Base-by-base conservation (phyloP, 805 yeast species). In the Candida morakotiae region DNA sequence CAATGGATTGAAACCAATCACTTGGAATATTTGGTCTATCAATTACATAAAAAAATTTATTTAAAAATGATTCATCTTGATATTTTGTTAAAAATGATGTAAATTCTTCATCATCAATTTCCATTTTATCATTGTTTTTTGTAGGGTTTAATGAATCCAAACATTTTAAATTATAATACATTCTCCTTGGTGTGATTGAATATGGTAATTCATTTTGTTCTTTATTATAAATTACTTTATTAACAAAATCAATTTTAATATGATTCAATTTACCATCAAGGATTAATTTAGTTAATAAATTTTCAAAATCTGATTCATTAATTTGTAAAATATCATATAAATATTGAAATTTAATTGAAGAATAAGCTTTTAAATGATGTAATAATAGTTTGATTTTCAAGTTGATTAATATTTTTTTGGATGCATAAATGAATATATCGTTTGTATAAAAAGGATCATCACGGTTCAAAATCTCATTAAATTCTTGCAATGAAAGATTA, bases 351-450 rank as follows among this genome's bases (percentile, higher is more conserved):
- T 47, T 42, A 2, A 67, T 39, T 1, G 53, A 40, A 18, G 52
- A 50, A 40, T 61, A 67, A 1, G 70, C 58, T 26, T 53, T 55
- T 21, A 60, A 42, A 20, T 53, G 46, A 33, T 58, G 55, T n/a
- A 51, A 36, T 3, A 67, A 38, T 13, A 58, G 47, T 31, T 59
- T 64, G n/a, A 55, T 47, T 35, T 56, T 54, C 28, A 67, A 54
- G 32, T 64, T 59, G 15, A 49, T 41, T 17, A 53, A 40, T 6
- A 67, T 61, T 13, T 51, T 46, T 9, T 43, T 38, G 1, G 51
- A 40, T 0, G 71, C 57, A n/a, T 46, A 40, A 5, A 39, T 34
- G 34, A 63, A 64, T 2, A 67, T 56, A 14, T 49, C 49, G 38
- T 67, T 70, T 3, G 45, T 31, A 24, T 45, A 46, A 14, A 67